A percentile compares a stretch with the other conserved stretches of the same genome.
Evolutionary conservation across 2,329 filamentous ascomycete genomes (phyloP).

Genomic region (Fusarium goolgardi): DNA sequence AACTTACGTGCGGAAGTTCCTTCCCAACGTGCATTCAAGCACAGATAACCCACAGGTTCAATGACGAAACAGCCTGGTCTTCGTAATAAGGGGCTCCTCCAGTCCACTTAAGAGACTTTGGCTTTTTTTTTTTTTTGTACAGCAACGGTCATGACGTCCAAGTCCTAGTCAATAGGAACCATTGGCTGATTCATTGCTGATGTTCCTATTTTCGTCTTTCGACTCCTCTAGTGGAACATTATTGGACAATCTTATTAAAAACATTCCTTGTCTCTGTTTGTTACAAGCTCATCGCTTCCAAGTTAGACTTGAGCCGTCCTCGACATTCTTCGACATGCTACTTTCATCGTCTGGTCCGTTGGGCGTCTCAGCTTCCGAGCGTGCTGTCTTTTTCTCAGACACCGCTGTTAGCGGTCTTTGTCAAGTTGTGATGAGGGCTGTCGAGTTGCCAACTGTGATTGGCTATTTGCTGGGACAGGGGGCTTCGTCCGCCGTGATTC

Average conservation of each 20-base stretch:
- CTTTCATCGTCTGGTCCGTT: constrained; percentile 6
- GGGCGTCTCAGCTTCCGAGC: constrained; percentile 29
- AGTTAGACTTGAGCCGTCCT: constrained; percentile 27
- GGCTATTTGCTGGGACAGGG: constrained; percentile 29
- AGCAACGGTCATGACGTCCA: constrained; percentile 1
- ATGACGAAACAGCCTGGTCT: constrained; percentile 14
- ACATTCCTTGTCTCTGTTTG: constrained; percentile 6
- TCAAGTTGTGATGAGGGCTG: constrained; percentile 37
- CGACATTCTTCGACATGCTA: constrained; percentile 6
- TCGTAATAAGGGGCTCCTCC: constrained; percentile 12
- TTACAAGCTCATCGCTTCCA: not conserved
- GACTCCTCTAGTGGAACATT: not conserved
- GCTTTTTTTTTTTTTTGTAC: constrained; percentile 12
- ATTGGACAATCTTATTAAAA: constrained; percentile 4
- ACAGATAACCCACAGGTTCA: constrained; percentile 5
- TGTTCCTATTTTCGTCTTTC: constrained; percentile 32
- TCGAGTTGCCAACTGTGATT: constrained; percentile 31
- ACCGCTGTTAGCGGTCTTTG: constrained; percentile 26
- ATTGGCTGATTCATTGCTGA: constrained; percentile 9
- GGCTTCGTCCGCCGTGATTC: constrained; percentile 34
- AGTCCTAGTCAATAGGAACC: not conserved
- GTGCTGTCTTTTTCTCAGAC: constrained; percentile 10
- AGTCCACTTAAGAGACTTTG: constrained; percentile 5
- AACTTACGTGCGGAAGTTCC: constrained; percentile 2
- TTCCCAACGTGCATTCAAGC: constrained; percentile 5